Conservation (phyloP, 1,139 yeast species). For the Scheffersomyces lignicola region DNA sequence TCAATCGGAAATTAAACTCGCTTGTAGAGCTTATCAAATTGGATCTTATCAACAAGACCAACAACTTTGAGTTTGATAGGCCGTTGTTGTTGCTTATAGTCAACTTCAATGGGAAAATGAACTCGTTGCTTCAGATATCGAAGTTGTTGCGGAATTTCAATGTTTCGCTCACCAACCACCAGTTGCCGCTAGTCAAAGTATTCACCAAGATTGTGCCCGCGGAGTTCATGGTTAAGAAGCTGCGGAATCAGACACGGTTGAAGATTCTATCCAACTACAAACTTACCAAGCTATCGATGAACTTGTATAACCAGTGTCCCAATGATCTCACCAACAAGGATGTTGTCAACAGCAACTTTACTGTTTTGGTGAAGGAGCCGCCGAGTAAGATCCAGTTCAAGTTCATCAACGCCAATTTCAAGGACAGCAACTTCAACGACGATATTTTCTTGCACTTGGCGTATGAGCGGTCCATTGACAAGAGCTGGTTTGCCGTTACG, state of each 20-base stretch:
- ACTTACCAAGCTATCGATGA: conserved; percentile 53
- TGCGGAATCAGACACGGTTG: conserved; percentile 35
- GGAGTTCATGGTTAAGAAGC: conserved; percentile 42
- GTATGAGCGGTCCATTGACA: conserved; percentile 78
- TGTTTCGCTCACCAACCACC: conserved; percentile 37
- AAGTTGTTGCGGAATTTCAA: conserved; percentile 51
- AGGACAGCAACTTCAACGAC: conserved; percentile 41
- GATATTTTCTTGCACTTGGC: conserved; percentile 84
- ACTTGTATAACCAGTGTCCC: conserved; percentile 64
- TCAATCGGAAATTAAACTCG: conserved; percentile 27
- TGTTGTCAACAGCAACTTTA: conserved; percentile 24
- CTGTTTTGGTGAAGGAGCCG: conserved; percentile 47
- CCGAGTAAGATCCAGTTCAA: conserved; percentile 54
- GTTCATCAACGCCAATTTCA: conserved; percentile 28
- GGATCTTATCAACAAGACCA: conserved; percentile 44
- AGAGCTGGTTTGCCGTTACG: conserved; percentile 81
- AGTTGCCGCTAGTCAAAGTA: conserved; percentile 43
- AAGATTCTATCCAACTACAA: conserved; percentile 50
- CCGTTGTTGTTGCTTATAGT: conserved; percentile 50
- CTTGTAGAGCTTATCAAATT: conserved; percentile 37
- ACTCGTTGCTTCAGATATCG: conserved; percentile 49
- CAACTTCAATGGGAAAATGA: conserved; percentile 44
- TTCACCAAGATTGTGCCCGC: conserved; percentile 62
- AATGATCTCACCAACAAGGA: conserved; percentile 15
- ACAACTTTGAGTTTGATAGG: conserved; percentile 42